Percentiles rank a stretch among this genome's conserved stretches.
phyloP scores from a whole-genome alignment of 148 eudicot species.

The Chenopodium formosanum region DNA sequence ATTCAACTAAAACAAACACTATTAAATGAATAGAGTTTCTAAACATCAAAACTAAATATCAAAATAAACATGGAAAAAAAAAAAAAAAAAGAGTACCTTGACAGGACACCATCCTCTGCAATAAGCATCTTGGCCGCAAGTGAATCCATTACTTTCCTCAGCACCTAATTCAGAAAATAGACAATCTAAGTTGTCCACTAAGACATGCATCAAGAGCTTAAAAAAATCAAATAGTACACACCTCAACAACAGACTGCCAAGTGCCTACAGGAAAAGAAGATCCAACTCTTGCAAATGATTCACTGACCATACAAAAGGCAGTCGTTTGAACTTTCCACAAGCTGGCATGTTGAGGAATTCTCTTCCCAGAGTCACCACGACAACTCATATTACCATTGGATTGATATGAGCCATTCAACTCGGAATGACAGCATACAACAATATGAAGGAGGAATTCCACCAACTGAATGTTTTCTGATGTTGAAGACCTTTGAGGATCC shows the following conservation, averaged over 20 bases:
- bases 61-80: no score
- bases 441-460: constrained; percentile 63
- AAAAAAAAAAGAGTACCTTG: constrained; percentile 44
- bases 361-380: constrained; percentile 32
- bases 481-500: constrained; percentile 46
- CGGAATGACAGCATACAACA: constrained; percentile 50
- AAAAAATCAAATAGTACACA: constrained; percentile 20
- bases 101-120: constrained; percentile 56
- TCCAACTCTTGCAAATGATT: constrained; percentile 66
- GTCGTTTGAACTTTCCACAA: constrained; percentile 66
- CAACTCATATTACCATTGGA: constrained; percentile 32
- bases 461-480: constrained; percentile 49
- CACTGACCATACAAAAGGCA: constrained; percentile 72
- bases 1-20: background rate
- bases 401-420: constrained; percentile 36
- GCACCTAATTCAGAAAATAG: constrained; percentile 48
- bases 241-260: constrained; percentile 80
- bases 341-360: constrained; percentile 29
- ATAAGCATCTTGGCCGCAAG: constrained; percentile 52
- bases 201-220: background rate
- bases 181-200: constrained; percentile 23
- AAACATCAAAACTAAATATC: no score
- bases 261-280: constrained; percentile 55
- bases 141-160: constrained; percentile 69
- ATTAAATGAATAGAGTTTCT: background rate